Base-by-base conservation (phyloP, 129 eudicot genomes). In the Heracleum sosnowskyi region DNA sequence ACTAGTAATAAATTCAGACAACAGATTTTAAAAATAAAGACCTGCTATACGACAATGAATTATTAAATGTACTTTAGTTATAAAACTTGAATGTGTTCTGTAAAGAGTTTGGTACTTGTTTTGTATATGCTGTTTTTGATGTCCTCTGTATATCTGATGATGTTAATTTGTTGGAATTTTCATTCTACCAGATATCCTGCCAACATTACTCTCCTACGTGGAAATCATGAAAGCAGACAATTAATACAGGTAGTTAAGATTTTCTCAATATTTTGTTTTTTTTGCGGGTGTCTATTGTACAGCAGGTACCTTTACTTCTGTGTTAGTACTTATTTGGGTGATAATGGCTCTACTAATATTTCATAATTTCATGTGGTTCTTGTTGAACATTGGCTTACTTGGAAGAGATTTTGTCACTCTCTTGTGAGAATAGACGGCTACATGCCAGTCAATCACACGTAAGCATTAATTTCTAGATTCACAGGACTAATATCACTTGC, bases 151-250 rank as follows among this genome's bases (percentile, higher is more conserved):
- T 11, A 74, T 39, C 24, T 83, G 78, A 31, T 66, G 17, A 35
- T 60, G 15, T 36, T 47, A n/a, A 62, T 46, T 78, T 26, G 5
- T 31, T 76, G 42, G 55, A 55, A 69, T 33, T 47, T 84, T 74
- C 75, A 5, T 35, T 63, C 78, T 82, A 42, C 73, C 82, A 95
- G 98, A 86, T 91, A 91, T 84, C 98, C 98, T 76, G 98, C 97
- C 47, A 87, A 95, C 83, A 95, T 95, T 77, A 95, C 98, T 81
- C 96, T 95, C 78, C 86, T 95, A 37, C 97, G 98, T 78, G 98
- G 98, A 69, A 95, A 95, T 82, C 98, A 95, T 68, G 98, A 95
- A 86, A 95, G 98, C 83, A 90, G 98, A 84, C 98, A 95, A 77
- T 85, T 95, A 46, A 95, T 97, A 12, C 98, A 95, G 93, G 98